Conservation (phyloP, 345 rosid species). For the Durio zibethinus region DNA sequence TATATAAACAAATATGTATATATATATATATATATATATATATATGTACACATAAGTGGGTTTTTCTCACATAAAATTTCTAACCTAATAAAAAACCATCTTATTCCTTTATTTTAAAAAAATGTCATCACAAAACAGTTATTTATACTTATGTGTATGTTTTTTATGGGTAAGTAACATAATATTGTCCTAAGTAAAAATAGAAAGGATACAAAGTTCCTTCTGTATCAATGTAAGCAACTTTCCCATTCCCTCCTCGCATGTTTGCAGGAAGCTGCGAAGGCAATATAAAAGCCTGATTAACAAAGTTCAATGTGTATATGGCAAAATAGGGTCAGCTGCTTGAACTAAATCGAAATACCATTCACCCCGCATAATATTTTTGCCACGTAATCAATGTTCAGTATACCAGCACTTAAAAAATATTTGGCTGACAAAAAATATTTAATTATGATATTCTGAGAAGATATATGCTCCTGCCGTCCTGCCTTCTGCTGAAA, state of each 20-base stretch:
- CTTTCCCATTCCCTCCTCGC: constrained; percentile 94
- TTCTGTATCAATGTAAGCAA: constrained; percentile 82
- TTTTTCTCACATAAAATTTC: too few relatives aligned
- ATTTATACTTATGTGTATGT: too few relatives aligned
- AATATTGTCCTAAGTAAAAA: neutral
- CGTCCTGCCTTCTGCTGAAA: neutral
- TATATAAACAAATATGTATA: too few relatives aligned
- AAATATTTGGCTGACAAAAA: neutral
- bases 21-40: too few relatives aligned
- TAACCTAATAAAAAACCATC: neutral
- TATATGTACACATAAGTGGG: too few relatives aligned
- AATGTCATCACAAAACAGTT: too few relatives aligned
- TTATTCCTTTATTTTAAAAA: neutral
- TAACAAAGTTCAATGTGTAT: neutral
- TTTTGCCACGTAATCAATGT: neutral
- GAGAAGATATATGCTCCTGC: neutral
- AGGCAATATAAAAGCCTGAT: neutral
- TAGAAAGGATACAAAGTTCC: constrained; percentile 80
- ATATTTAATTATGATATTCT: neutral
- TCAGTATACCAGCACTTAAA: neutral
- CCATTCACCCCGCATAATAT: neutral
- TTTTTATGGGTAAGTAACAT: too few relatives aligned
- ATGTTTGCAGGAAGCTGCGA: constrained; percentile 78
- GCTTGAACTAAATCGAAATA: neutral
- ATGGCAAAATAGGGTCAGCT: neutral